Evolutionary conservation across 2,329 filamentous ascomycete species (phyloP).

Genomic region (Tolypocladium amazonense): DNA sequence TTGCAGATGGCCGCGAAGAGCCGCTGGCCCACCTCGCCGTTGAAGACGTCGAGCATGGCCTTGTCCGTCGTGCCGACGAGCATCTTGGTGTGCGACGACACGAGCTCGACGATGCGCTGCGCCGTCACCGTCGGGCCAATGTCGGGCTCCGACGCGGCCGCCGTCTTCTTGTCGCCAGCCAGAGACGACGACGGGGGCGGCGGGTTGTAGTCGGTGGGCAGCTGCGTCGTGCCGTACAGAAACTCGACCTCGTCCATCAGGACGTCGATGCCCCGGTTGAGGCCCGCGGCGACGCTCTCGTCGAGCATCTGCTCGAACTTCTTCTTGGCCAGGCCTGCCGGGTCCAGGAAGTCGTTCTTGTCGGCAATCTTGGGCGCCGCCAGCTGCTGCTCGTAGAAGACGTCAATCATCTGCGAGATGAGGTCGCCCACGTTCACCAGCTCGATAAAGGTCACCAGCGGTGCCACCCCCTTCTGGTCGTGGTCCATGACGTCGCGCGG

Average conservation of each 20-base stretch:
- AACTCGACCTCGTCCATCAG: conserved; percentile 98
- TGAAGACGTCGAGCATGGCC: conserved; percentile 96
- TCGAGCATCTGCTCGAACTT: conserved; percentile 98
- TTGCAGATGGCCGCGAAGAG: conserved; percentile 91
- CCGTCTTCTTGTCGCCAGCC: conserved; percentile 13
- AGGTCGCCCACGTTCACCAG: conserved; percentile 96
- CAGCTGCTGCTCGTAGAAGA: conserved; percentile 96
- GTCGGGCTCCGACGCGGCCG: conserved; percentile 26
- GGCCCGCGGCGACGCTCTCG: conserved; percentile 85
- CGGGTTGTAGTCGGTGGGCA: conserved; percentile 85
- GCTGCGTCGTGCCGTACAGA: conserved; percentile 78
- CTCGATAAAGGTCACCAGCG: conserved; percentile 90
- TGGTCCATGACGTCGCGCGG: conserved; percentile 71
- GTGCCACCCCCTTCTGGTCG: conserved; percentile 67
- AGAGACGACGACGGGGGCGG: conserved; percentile 26
- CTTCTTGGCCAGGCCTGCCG: conserved; percentile 90
- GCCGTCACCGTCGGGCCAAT: conserved; percentile 71
- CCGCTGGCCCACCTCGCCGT: conserved; percentile 88
- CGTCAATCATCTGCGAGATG: conserved; percentile 97
- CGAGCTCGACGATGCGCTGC: conserved; percentile 68
- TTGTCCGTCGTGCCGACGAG: conserved; percentile 92
- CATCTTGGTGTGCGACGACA: conserved; percentile 85
- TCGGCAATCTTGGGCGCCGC: conserved; percentile 74
- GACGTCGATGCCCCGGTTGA: conserved; percentile 97
- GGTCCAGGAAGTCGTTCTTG: conserved; percentile 87